Percentiles rank a stretch among this genome's conserved stretches.
Conservation (phyloP, 2,329 filamentous ascomycete species). For the Pestalotiopsis sp. region DNA sequence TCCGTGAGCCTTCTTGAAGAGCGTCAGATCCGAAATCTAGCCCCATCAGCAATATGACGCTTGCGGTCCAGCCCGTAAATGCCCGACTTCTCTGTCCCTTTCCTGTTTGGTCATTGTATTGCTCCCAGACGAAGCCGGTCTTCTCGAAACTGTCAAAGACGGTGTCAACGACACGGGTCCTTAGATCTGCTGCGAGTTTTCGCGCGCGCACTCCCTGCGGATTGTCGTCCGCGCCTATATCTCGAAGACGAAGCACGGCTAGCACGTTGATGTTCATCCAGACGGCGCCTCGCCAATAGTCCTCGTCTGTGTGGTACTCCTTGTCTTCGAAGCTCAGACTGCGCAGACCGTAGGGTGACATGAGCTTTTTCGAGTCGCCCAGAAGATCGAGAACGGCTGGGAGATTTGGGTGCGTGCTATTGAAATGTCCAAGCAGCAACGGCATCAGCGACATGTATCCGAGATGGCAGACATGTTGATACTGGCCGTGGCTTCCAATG, state of each 20-base stretch:
- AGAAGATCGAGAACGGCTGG: conserved; percentile 19
- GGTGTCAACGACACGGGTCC: conserved; percentile 18
- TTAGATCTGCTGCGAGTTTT: conserved; percentile 21
- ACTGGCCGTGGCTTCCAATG: conserved; percentile 45
- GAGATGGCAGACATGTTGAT: conserved; percentile 22
- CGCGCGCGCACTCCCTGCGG: conserved; percentile 13
- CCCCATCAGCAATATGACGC: conserved; percentile 71
- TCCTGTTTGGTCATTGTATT: conserved; percentile 70
- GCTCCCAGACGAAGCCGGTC: conserved; percentile 74
- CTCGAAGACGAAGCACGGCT: conserved; percentile 59
- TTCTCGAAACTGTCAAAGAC: conserved; percentile 57
- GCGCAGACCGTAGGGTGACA: conserved; percentile 20
- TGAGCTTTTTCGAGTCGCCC: conserved; percentile 18
- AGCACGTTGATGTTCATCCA: conserved; percentile 37
- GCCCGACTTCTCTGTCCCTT: conserved; percentile 70
- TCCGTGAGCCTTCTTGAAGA: not conserved
- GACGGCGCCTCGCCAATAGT: conserved; percentile 26
- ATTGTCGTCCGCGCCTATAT: conserved; percentile 14
- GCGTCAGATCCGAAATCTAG: conserved; percentile 48
- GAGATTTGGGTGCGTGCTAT: conserved; percentile 20
- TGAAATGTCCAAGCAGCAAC: conserved; percentile 23
- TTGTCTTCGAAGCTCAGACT: conserved; percentile 21
- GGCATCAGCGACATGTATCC: conserved; percentile 23
- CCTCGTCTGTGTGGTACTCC: conserved; percentile 20
- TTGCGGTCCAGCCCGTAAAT: conserved; percentile 75